phyloP scores from a whole-genome alignment of 2,329 filamentous ascomycete genomes.

The Aureobasidium sp. region DNA sequence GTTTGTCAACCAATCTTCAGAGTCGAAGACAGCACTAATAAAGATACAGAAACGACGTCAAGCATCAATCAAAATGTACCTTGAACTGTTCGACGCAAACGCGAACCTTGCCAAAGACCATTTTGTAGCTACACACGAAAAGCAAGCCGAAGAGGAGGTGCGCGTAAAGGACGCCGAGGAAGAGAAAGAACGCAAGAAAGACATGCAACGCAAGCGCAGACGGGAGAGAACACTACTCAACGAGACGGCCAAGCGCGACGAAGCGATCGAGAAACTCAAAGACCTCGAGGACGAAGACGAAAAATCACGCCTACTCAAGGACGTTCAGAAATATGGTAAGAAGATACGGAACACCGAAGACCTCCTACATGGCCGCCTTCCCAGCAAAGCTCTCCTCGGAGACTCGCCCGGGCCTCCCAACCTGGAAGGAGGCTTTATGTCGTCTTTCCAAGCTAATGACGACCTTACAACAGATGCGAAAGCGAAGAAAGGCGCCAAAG shows the following conservation, averaged over 20 bases:
- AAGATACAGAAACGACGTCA: conserved; percentile 49
- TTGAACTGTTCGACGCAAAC: conserved; percentile 58
- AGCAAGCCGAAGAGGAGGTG: conserved; percentile 76
- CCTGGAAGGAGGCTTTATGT: conserved; percentile 77
- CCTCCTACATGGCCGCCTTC: conserved; percentile 75
- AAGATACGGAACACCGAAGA: conserved; percentile 88
- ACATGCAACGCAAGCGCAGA: conserved; percentile 95
- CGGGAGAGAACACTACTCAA: conserved; percentile 91
- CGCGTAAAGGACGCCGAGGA: conserved; percentile 83
- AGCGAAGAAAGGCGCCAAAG: conserved; percentile 18
- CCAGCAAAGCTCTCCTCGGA: conserved; percentile 63
- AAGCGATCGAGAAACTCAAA: conserved; percentile 69
- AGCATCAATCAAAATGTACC: conserved; percentile 49
- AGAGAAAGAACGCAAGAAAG: conserved; percentile 98
- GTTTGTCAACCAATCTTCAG: conserved; percentile 33
- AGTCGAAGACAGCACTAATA: conserved; percentile 9
- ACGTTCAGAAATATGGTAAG: conserved; percentile 84
- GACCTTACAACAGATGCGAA: conserved; percentile 18
- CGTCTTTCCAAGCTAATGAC: conserved; percentile 59
- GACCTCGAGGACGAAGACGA: conserved; percentile 76
- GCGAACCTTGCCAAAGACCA: conserved; percentile 65
- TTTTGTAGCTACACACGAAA: conserved; percentile 70
- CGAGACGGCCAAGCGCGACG: conserved; percentile 74
- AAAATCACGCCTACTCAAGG: conserved; percentile 69
- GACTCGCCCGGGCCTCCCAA: conserved; percentile 68